Evolutionary conservation across 1,284 basidiomycete species (phyloP).

Genomic region (Marasmius fiardii): DNA sequence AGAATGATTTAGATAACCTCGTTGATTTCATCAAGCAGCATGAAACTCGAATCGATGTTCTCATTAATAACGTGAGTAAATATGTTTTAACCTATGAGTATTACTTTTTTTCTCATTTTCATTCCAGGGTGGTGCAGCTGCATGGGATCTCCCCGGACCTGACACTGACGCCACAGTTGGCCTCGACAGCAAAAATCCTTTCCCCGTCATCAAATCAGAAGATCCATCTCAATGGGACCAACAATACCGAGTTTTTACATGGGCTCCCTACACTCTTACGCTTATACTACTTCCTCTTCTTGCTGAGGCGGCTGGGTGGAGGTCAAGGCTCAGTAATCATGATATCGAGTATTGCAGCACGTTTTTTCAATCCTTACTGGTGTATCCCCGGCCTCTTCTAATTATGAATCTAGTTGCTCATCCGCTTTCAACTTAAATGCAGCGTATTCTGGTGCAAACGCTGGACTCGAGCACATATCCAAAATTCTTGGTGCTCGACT

Average conservation of each 20-base stretch:
- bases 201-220: neutral
- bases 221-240: neutral
- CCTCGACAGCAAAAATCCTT: neutral
- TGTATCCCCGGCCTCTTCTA: neutral
- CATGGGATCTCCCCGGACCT: neutral
- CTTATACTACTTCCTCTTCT: slow-evolving; percentile 4
- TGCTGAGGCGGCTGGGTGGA: slow-evolving; percentile 3
- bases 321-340: slow-evolving; percentile 2
- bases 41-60: slow-evolving; percentile 3
- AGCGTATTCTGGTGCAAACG: slow-evolving; percentile 1
- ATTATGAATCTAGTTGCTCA: neutral
- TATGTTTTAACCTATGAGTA: neutral
- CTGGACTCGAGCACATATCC: slow-evolving; percentile 1
- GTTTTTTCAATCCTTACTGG: slow-evolving; percentile 5
- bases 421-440: neutral
- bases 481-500: slow-evolving; percentile 3
- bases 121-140: neutral
- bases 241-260: neutral
- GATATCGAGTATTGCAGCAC: slow-evolving; percentile 3
- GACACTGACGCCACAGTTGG: neutral
- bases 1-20: slow-evolving; percentile 1
- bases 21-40: neutral
- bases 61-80: slow-evolving; percentile 2
- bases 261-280: slow-evolving; percentile 4
- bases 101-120: neutral